Conservation (phyloP, 805 yeast species). For the Wickerhamiella australiensis region DNA sequence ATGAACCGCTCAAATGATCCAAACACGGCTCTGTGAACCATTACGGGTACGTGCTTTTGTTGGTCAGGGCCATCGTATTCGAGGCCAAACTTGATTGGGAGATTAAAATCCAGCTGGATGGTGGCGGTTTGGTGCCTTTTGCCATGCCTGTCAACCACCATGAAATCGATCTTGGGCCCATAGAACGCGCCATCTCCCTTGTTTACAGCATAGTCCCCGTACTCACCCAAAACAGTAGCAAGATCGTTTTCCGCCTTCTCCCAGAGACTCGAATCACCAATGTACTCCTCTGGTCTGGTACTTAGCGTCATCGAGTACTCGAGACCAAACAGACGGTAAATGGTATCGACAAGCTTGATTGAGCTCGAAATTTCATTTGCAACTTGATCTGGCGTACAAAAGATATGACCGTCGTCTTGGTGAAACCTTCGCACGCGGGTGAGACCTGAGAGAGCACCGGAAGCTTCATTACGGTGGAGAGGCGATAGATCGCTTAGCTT, state of each 20-base stretch:
- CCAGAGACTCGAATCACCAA: conserved; percentile 76
- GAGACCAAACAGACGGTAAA: conserved; percentile 60
- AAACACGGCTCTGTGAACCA: conserved; percentile 90
- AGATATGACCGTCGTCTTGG: conserved; percentile 97
- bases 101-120: conserved; percentile 85
- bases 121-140: conserved; percentile 92
- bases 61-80: conserved; percentile 42
- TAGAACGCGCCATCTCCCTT: conserved; percentile 91
- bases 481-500: conserved; percentile 82
- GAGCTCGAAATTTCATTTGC: conserved; percentile 59
- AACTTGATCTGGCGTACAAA: conserved; percentile 72
- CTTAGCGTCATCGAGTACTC: conserved; percentile 57
- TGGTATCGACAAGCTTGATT: conserved; percentile 57
- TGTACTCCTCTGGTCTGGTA: conserved; percentile 70
- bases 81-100: conserved; percentile 74
- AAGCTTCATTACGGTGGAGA: conserved; percentile 84
- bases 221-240: conserved; percentile 43
- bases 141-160: conserved; percentile 65
- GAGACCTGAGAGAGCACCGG: conserved; percentile 86
- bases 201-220: conserved; percentile 42
- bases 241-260: conserved; percentile 63
- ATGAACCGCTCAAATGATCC: conserved; percentile 90
- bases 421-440: conserved; percentile 92
- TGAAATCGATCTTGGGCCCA: conserved; percentile 67
- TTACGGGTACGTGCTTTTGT: conserved; percentile 57